Conservation (phyloP, 2,329 filamentous ascomycete genomes). For the Alternaria infectoria region DNA sequence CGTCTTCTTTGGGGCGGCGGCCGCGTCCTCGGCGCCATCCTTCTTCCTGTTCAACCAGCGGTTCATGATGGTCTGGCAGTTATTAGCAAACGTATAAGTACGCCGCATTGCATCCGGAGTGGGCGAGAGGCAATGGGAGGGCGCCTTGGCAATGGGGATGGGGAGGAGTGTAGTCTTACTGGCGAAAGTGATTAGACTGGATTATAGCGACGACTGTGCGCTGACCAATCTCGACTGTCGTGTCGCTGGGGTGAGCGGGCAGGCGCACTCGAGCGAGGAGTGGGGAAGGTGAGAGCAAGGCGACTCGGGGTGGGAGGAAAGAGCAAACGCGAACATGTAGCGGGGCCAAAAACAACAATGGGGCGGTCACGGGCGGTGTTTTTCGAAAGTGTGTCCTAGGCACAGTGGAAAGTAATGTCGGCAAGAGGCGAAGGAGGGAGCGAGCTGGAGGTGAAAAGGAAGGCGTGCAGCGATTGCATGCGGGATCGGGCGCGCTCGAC, state of each 20-base stretch:
- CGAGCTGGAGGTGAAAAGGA: not conserved
- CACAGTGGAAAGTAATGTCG: constrained; percentile 1
- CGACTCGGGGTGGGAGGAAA: constrained; percentile 15
- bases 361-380: not conserved
- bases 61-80: constrained; percentile 65
- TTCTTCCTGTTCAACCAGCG: constrained; percentile 78
- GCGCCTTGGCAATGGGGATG: not conserved
- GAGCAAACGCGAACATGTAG: constrained; percentile 37
- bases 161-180: constrained; percentile 21
- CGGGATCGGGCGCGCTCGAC: not conserved
- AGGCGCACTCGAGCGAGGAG: constrained; percentile 9
- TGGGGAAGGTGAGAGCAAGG: constrained; percentile 5
- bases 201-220: constrained; percentile 1
- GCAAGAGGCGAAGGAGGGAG: not conserved
- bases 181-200: not conserved
- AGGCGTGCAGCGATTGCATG: constrained; percentile 5
- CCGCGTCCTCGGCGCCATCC: constrained; percentile 47
- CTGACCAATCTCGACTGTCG: not conserved
- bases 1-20: constrained; percentile 34
- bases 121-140: constrained; percentile 1
- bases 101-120: constrained; percentile 5
- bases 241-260: constrained; percentile 6
- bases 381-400: not conserved
- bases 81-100: constrained; percentile 19
- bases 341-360: constrained; percentile 14